Evolutionary conservation across 345 rosid species (phyloP), one percentile per base, ranked within the genome.

Genomic region (Geranium brycei): DNA sequence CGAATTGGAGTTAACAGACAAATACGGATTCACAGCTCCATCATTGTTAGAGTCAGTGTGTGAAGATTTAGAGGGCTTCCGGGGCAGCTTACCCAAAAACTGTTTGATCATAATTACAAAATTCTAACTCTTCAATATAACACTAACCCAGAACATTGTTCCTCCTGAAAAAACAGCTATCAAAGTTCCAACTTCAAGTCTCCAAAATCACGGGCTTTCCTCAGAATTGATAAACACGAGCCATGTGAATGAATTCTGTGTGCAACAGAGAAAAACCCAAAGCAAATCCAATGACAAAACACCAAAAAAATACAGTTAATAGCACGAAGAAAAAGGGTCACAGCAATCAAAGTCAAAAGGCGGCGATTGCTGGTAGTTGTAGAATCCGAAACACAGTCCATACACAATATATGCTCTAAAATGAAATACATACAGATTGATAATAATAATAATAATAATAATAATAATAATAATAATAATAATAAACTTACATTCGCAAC

Each of bases 11-110:
- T 31, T 65, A 5, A 31, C 60, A 30, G 68, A 57, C 6, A 47
- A 13, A 57, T 30, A 31, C 2, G 68, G 28, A 65, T 65, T 41
- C 41, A 65, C 15, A n/a, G 14, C 60, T n/a, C 31, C 61, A 5
- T 65, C 58, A 64, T 23, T 23, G 60, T 53, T 64, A 13, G 60
- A 55, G 31, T 57, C 68, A 64, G 2, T 60, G 35, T 60, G 63
- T 3, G 63, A 60, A 19, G 63, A 60, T 31, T 60, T 60, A 6
- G 63, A 60, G 47, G 63, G 63, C 41, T 60, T 60, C 31, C 63
- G 35, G 13, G 63, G 63, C 15, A 60, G 4, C 40, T 60, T 60
- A 60, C 63, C 63, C 35, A 60, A 35, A 19, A 60, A 19, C 17
- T 60, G 63, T 31, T 31, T 60, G 63, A 60, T 60, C 63, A 60